Evolutionary conservation across 2,329 filamentous ascomycete genomes (phyloP), one percentile per base, ranked within the genome.

Genomic region (Eutypa lata): DNA sequence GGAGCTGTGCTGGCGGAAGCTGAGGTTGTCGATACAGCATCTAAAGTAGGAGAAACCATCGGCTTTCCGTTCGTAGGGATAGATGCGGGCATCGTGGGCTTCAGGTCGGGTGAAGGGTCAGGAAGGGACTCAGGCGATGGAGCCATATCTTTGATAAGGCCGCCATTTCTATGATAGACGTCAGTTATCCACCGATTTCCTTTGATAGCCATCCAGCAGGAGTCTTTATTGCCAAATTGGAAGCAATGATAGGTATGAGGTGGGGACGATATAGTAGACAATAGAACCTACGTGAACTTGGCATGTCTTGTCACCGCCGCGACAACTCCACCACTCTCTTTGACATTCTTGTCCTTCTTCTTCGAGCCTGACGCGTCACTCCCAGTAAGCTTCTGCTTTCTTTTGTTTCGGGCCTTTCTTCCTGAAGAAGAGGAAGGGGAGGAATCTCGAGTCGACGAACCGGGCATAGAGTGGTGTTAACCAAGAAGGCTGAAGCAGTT

Each of bases 241-340:
- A 28, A 33, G 49, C 47, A 16, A 38, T 6, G 35, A 38, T 6
- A 38, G n/a, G 35, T 14, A 18, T 4, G 35, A 14, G n/a, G 35
- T 38, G n/a, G 35, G n/a, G 16, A 7, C 26, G 26, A 31, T 31
- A 10, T 31, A 65, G 54, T 53, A 68, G 54, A 40, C 62, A 63
- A 24, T 64, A 66, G 48, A 47, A 65, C 66, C 19, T 65, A 69
- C 66, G 66, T 42, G 56, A 68, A 63, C 58, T 66, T 68, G 54
- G 65, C 65, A 60, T 70, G 65, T 59, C 57, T 69, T n/a, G 66
- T 69, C 64, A 70, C 66, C 65, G 67, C 67, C 35, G 66, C 66
- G 44, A 68, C 60, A 54, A 69, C 66, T 46, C 67, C 66, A 58
- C 66, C 66, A 56, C 56, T 61, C 50, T 69, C 67, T 67, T 66